Evolutionary conservation across 352 stramenopile species (phyloP), one percentile per base, ranked within the genome.

Genomic region (Ophiocytium majus): DNA sequence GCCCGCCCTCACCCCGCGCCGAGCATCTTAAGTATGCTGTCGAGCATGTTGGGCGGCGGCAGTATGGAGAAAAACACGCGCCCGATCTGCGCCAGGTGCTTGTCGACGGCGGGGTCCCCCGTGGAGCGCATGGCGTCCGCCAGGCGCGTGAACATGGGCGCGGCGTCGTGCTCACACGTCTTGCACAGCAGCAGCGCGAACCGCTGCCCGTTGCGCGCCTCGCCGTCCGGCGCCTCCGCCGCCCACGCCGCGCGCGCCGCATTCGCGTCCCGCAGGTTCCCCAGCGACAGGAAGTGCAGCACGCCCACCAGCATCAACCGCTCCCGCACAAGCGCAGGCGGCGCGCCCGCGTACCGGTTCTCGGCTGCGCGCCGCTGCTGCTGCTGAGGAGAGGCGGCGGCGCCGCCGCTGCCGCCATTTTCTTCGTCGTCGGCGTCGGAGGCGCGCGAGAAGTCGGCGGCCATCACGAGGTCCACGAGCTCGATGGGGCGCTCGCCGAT

Each of bases 101-200:
- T 78, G 5, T 78, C 66, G 5, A 78, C 66, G 35, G 32, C 35
- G 35, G 66, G 35, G 35, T 78, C 66, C 5, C 66, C 66, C 5
- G 5, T 43, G 5, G 32, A 5, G 32, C 66, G 32, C 66, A 78
- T 43, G 5, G 66, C 35, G 5, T 78, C 66, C 14, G 32, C 32
- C n/a, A 82, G 31, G 10, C 66, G 76, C 50, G 86, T 57, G 37
- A 88, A 88, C 50, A 88, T 50, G 1, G 84, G 74, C 37, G 49
- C 80, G 31, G 84, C 84, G 78, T 88, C 84, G 64, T 85, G 82
- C 81, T 88, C 84, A 57, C 84, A 88, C 35, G 84, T 88, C 81
- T 86, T 85, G 34, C 83, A 82, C 71, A 88, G 66, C 50, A 88
- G 66, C 17, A 1, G 31, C 36, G 50, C 81, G 63, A 88, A 88